These are phyloP conservation scores for Ceratocystis harringtonii DNA, from an alignment of 2,329 filamentous ascomycete genomes.

Conservation along the genomic window DNA sequence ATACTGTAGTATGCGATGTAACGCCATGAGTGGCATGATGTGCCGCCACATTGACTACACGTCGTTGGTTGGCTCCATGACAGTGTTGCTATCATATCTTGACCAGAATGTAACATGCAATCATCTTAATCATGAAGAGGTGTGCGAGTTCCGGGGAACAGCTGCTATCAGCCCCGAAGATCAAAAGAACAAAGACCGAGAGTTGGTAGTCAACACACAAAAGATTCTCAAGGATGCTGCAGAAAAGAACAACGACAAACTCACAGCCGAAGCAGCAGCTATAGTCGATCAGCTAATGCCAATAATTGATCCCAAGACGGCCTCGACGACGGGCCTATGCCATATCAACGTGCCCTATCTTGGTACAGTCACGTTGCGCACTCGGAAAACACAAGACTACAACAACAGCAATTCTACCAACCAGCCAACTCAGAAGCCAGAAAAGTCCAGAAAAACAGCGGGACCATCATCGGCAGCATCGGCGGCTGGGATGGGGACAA, in stretches of 20 bases:
- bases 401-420: background rate
- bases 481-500: background rate
- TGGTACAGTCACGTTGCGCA: slow-evolving; percentile 32
- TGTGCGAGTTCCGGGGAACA: background rate
- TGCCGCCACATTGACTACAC: slow-evolving; percentile 38
- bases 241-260: slow-evolving; percentile 27
- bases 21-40: slow-evolving; percentile 28
- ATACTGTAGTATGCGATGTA: slow-evolving; percentile 33
- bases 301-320: slow-evolving; percentile 24
- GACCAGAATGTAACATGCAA: slow-evolving; percentile 21
- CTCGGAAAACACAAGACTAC: background rate
- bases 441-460: background rate
- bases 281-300: slow-evolving; percentile 31
- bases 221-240: slow-evolving; percentile 29
- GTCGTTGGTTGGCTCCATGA: slow-evolving; percentile 36
- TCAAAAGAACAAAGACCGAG: slow-evolving; percentile 26
- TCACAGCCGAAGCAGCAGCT: slow-evolving; percentile 29
- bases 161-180: slow-evolving; percentile 17
- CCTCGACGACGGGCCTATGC: slow-evolving; percentile 21
- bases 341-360: slow-evolving; percentile 32
- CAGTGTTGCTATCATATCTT: slow-evolving; percentile 36
- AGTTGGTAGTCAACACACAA: slow-evolving; percentile 26
- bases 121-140: background rate
- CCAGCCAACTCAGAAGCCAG: background rate
- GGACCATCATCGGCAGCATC: background rate